Percentiles rank a stretch among this genome's conserved stretches.
Evolutionary conservation across 2,329 filamentous ascomycete species (phyloP).

Genomic region (Fusarium nanum): DNA sequence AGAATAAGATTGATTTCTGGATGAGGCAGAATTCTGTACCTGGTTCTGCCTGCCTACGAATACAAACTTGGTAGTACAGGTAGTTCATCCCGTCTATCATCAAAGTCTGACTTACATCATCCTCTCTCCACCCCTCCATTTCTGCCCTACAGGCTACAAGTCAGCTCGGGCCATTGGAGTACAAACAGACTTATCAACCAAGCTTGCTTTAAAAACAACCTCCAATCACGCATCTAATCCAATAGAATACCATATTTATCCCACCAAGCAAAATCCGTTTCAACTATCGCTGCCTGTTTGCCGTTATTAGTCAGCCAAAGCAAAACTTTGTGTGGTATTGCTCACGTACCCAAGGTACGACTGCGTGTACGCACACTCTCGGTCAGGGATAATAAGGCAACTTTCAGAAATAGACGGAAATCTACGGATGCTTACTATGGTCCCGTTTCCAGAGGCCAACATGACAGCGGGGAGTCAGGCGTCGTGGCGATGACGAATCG

Average conservation of each 20-base stretch:
- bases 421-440: constrained; percentile 22
- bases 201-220: constrained; percentile 7
- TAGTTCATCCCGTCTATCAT: constrained; percentile 9
- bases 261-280: not conserved
- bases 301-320: not conserved
- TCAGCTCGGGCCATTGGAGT: constrained; percentile 6
- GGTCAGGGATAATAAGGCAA: constrained; percentile 10
- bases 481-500: constrained; percentile 32
- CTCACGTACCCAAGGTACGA: constrained; percentile 7
- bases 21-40: not conserved
- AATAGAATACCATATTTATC: not conserved
- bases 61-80: not conserved
- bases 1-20: not conserved
- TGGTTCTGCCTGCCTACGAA: not conserved
- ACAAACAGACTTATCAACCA: not conserved
- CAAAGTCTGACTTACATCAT: constrained; percentile 30
- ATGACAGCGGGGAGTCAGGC: constrained; percentile 25
- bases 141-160: constrained; percentile 18
- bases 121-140: constrained; percentile 16
- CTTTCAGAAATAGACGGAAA: constrained; percentile 28
- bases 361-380: constrained; percentile 14
- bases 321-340: constrained; percentile 12
- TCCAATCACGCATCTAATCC: not conserved
- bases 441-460: not conserved
- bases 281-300: not conserved